Conservation (phyloP, 2,329 filamentous ascomycete species). For the Curvularia lunata region DNA sequence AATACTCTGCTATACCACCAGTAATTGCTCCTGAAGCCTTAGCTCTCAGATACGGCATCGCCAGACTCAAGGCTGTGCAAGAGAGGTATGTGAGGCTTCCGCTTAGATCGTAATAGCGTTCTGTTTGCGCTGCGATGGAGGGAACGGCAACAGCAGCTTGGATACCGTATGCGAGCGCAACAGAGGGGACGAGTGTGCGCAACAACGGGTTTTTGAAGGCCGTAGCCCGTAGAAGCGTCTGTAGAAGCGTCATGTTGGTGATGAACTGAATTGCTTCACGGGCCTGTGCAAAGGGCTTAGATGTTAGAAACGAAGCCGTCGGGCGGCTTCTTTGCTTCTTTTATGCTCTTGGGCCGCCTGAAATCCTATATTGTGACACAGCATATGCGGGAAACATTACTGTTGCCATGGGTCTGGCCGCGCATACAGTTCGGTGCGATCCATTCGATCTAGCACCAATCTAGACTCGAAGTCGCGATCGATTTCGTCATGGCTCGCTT, state of each 20-base stretch:
- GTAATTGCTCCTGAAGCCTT: constrained; percentile 56
- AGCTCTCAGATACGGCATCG: constrained; percentile 65
- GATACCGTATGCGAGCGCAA: constrained; percentile 67
- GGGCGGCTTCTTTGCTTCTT: background rate
- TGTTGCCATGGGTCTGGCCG: background rate
- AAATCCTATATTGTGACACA: background rate
- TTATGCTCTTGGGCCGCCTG: background rate
- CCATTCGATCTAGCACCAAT: constrained; percentile 24
- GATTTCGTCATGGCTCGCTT: constrained; percentile 35
- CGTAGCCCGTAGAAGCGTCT: constrained; percentile 63
- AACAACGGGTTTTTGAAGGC: constrained; percentile 68
- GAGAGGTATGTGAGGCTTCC: constrained; percentile 71
- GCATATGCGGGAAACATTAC: background rate
- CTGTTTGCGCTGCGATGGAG: constrained; percentile 65
- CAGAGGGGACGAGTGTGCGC: constrained; percentile 66
- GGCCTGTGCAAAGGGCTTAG: background rate
- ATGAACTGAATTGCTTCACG: background rate
- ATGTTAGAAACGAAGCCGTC: background rate
- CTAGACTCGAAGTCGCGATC: constrained; percentile 34
- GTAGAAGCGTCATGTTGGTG: constrained; percentile 46
- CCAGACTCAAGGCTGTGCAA: constrained; percentile 67
- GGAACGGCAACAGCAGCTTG: constrained; percentile 68
- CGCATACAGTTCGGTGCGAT: background rate
- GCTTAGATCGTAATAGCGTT: constrained; percentile 72
- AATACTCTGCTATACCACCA: constrained; percentile 44